Conservation (phyloP, 306 rosid species). For the Cicer cuneatum region DNA sequence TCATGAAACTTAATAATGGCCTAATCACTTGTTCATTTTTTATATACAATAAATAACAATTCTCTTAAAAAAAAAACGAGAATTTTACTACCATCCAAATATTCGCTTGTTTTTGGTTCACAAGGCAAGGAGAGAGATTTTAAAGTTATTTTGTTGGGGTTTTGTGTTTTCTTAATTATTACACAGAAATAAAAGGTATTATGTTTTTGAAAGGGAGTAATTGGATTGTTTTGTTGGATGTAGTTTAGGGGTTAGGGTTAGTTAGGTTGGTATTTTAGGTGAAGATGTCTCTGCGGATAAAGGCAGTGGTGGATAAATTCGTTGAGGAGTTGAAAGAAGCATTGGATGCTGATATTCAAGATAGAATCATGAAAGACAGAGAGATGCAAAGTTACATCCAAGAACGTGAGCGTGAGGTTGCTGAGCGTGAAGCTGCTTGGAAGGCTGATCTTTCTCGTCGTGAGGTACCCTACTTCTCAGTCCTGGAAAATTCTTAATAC, state of each 20-base stretch:
- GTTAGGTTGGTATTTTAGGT: constrained; percentile 37
- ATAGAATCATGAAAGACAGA: constrained; percentile 94
- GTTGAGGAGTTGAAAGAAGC: constrained; percentile 95
- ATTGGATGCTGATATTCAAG: constrained; percentile 92
- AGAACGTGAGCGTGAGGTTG: constrained; percentile 98
- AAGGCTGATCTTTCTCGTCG: constrained; percentile 99
- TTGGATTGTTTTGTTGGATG: constrained; percentile 27
- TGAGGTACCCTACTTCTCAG: constrained; percentile 59
- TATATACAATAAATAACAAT: background rate
- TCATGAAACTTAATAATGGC: background rate
- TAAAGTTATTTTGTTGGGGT: background rate
- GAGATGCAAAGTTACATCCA: constrained; percentile 99
- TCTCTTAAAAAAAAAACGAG: too few species aligned
- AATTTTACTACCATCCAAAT: background rate
- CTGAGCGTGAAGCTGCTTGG: constrained; percentile 99
- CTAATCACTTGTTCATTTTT: background rate
- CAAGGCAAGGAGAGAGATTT: background rate
- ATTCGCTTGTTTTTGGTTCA: background rate
- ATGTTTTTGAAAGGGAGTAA: background rate
- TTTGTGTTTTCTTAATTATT: background rate
- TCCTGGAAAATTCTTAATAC: background rate
- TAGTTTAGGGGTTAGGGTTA: constrained; percentile 23
- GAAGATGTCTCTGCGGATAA: constrained; percentile 87
- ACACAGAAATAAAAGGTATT: background rate
- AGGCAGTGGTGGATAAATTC: constrained; percentile 92